Conservation (phyloP, 2,329 filamentous ascomycete species). For the Aspergillus amoenus region DNA sequence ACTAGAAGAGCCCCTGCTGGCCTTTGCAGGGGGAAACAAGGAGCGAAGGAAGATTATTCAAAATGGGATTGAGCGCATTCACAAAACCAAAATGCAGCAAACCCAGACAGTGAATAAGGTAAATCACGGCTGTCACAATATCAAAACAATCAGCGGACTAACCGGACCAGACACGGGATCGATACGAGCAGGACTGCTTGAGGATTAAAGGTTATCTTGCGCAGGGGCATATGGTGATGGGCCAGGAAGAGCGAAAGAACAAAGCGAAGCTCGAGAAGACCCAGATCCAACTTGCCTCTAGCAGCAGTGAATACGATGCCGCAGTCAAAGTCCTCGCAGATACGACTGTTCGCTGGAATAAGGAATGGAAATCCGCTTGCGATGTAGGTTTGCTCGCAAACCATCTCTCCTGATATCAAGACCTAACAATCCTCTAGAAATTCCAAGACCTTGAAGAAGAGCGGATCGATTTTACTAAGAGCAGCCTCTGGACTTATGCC, state of each 20-base stretch:
- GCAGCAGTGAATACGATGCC: slow-evolving; percentile 89
- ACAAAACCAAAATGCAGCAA: slow-evolving; percentile 91
- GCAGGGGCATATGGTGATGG: slow-evolving; percentile 99
- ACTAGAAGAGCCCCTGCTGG: slow-evolving; percentile 86
- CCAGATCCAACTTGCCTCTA: slow-evolving; percentile 87
- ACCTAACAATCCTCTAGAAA: slow-evolving; percentile 58
- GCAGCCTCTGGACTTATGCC: slow-evolving; percentile 95
- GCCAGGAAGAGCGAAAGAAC: slow-evolving; percentile 97
- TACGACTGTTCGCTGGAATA: slow-evolving; percentile 92
- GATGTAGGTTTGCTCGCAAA: slow-evolving; percentile 52
- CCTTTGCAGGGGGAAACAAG: slow-evolving; percentile 93
- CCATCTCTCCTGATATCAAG: background rate
- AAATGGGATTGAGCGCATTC: slow-evolving; percentile 85
- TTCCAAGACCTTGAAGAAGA: slow-evolving; percentile 99
- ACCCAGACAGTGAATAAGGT: slow-evolving; percentile 91
- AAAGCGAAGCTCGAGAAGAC: slow-evolving; percentile 99
- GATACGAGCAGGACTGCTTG: slow-evolving; percentile 94
- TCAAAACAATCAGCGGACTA: background rate
- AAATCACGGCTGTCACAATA: slow-evolving; percentile 20
- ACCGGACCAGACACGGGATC: slow-evolving; percentile 70
- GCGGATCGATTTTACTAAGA: slow-evolving; percentile 94
- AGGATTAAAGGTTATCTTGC: slow-evolving; percentile 98
- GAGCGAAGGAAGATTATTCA: slow-evolving; percentile 96
- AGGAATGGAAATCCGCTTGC: slow-evolving; percentile 96
- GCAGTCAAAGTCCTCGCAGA: slow-evolving; percentile 93